These are phyloP conservation scores for Peronospora tabacina DNA, from an alignment of 352 stramenopile genomes.

Conservation along the genomic window DNA sequence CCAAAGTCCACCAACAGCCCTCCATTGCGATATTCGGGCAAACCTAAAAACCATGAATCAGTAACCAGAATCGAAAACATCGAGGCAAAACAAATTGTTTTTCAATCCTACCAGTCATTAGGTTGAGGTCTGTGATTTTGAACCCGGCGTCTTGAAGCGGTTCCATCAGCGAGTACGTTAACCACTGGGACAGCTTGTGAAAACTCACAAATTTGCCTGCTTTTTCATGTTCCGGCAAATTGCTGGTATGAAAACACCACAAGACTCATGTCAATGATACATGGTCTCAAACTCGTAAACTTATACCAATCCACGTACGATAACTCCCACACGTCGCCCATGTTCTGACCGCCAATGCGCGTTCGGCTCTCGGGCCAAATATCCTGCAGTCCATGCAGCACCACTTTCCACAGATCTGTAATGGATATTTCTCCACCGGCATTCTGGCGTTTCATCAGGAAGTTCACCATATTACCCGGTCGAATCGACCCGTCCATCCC, in stretches of 20 bases:
- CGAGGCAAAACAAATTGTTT: neutral
- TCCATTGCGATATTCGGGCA: conserved; percentile 82
- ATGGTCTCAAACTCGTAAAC: neutral
- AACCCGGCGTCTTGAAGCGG: conserved; percentile 74
- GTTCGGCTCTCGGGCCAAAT: conserved; percentile 81
- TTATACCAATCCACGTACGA: conserved; percentile 28
- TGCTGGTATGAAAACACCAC: conserved; percentile 19
- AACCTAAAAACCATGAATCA: conserved; percentile 21
- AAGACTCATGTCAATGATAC: conserved; percentile 1
- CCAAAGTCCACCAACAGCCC: conserved; percentile 76
- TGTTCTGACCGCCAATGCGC: conserved; percentile 60
- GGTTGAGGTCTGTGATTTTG: conserved; percentile 64
- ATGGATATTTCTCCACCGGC: conserved; percentile 52
- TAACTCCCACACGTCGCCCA: conserved; percentile 83
- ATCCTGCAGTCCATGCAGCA: conserved; percentile 74
- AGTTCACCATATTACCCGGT: conserved; percentile 78
- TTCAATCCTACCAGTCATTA: conserved; percentile 42
- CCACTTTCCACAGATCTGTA: conserved; percentile 63
- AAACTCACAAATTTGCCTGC: conserved; percentile 71
- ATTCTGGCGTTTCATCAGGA: conserved; percentile 50
- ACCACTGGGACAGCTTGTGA: conserved; percentile 86
- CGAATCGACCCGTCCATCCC: conserved; percentile 36
- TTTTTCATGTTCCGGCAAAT: conserved; percentile 40
- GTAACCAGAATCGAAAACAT: neutral
- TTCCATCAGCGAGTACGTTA: conserved; percentile 86